Percentiles rank a stretch among this genome's conserved stretches.
These are phyloP conservation scores for Lagenidium sp. DNA, from an alignment of 352 stramenopile genomes.

Conservation along the genomic window DNA sequence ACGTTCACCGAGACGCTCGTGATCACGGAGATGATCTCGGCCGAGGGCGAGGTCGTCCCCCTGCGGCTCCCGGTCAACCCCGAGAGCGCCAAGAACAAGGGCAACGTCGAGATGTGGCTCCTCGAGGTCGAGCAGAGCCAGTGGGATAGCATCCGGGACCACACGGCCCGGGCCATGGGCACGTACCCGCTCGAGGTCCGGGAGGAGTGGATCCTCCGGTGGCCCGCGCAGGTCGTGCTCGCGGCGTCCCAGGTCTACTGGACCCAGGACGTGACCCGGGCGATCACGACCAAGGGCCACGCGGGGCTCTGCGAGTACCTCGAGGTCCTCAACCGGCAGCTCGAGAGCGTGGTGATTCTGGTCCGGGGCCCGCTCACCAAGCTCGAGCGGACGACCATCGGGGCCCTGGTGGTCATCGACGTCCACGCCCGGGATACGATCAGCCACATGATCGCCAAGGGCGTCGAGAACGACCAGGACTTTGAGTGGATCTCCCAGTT, in stretches of 20 bases:
- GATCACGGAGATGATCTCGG: conserved; percentile 93
- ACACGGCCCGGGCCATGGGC: conserved; percentile 81
- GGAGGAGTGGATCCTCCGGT: conserved; percentile 90
- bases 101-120: conserved; percentile 94
- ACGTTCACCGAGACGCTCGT: conserved; percentile 87
- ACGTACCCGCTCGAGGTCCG: conserved; percentile 76
- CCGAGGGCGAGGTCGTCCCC: conserved; percentile 87
- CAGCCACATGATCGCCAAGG: conserved; percentile 86
- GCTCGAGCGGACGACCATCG: conserved; percentile 88
- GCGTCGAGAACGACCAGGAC: conserved; percentile 82
- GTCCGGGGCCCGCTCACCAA: conserved; percentile 89
- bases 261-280: conserved; percentile 88
- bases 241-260: conserved; percentile 91
- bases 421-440: conserved; percentile 91
- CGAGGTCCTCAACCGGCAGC: conserved; percentile 75
- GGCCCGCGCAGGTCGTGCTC: conserved; percentile 92
- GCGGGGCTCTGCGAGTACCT: conserved; percentile 71
- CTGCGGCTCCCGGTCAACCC: conserved; percentile 82
- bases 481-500: conserved; percentile 93
- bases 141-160: conserved; percentile 88
- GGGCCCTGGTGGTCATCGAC: conserved; percentile 90
- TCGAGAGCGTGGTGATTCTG: conserved; percentile 88
- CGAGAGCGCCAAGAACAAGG: conserved; percentile 89
- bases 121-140: conserved; percentile 88
- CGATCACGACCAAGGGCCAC: conserved; percentile 68